Evolutionary conservation across 306 rosid species (phyloP).

Genomic region (Oemleria cerasiformis): DNA sequence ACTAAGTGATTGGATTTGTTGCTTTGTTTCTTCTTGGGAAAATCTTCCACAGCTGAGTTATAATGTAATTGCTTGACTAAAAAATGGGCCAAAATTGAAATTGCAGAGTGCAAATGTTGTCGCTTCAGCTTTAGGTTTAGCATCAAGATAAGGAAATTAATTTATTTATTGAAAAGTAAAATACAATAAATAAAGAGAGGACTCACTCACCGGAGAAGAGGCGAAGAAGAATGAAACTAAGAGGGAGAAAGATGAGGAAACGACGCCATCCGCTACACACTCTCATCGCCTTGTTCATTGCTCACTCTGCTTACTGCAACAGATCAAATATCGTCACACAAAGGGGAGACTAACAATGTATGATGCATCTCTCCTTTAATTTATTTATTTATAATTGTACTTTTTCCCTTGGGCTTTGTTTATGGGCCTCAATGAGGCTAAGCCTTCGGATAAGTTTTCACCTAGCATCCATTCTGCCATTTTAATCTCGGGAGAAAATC

Average conservation of each 20-base stretch:
- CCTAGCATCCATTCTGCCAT: too few relatives aligned
- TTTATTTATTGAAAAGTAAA: constrained; percentile 1
- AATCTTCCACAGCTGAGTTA: constrained; percentile 37
- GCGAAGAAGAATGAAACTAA: constrained; percentile 58
- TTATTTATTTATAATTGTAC: too few relatives aligned
- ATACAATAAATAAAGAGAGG: background rate
- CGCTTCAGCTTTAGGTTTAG: too few relatives aligned
- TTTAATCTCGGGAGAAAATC: too few relatives aligned
- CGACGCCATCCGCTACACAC: constrained; percentile 61
- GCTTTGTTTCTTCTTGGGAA: constrained; percentile 40
- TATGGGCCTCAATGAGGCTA: too few relatives aligned
- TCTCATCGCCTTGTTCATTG: constrained; percentile 37
- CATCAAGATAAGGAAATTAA: background rate
- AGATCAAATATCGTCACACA: background rate
- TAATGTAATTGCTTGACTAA: constrained; percentile 62
- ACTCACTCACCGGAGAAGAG: constrained; percentile 53
- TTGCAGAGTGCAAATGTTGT: background rate
- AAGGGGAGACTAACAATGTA: too few relatives aligned
- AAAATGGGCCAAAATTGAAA: constrained; percentile 6
- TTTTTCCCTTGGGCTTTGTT: too few relatives aligned
- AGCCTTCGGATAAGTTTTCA: too few relatives aligned
- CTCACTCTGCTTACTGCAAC: background rate
- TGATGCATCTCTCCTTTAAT: too few relatives aligned
- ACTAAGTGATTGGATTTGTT: constrained; percentile 71
- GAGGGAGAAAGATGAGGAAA: constrained; percentile 58